Evolutionary conservation across 306 rosid species (phyloP).

Genomic region (Cucumis melo): DNA sequence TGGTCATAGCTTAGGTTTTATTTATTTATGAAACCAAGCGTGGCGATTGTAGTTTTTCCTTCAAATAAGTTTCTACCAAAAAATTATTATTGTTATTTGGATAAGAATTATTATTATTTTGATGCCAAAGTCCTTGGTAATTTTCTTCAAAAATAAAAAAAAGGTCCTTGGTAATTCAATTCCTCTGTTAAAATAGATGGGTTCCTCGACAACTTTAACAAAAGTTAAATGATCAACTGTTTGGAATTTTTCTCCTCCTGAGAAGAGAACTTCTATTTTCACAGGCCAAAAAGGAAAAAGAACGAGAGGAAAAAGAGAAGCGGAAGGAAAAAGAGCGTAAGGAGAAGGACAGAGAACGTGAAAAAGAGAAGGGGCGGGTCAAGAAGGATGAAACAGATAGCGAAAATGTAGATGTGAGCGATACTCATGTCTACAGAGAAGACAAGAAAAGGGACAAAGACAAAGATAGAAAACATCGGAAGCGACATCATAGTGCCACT

Average conservation of each 20-base stretch:
- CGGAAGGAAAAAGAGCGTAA: constrained; percentile 38
- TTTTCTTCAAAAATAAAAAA: no score
- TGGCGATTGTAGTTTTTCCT: neutral
- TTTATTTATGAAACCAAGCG: neutral
- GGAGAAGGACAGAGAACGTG: constrained; percentile 83
- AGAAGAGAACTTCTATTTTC: constrained; percentile 7
- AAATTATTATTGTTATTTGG: neutral
- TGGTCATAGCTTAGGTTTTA: neutral
- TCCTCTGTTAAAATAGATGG: neutral
- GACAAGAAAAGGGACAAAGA: constrained; percentile 90
- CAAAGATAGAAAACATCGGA: constrained; percentile 81
- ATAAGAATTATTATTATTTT: neutral
- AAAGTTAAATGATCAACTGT: neutral
- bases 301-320: constrained; percentile 69
- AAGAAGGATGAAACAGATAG: constrained; percentile 90
- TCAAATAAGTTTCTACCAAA: neutral
- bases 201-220: neutral
- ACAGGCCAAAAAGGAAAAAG: constrained; percentile 81
- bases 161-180: neutral
- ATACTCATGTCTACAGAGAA: constrained; percentile 60
- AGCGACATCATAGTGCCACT: constrained; percentile 71
- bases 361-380: constrained; percentile 65
- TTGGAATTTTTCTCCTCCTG: neutral
- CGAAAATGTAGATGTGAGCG: constrained; percentile 48
- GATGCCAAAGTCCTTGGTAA: neutral